Evolutionary conservation across 805 yeast genomes (phyloP), one percentile per base, ranked within the genome.

Genomic region (Metahyphopichia silvanorum): DNA sequence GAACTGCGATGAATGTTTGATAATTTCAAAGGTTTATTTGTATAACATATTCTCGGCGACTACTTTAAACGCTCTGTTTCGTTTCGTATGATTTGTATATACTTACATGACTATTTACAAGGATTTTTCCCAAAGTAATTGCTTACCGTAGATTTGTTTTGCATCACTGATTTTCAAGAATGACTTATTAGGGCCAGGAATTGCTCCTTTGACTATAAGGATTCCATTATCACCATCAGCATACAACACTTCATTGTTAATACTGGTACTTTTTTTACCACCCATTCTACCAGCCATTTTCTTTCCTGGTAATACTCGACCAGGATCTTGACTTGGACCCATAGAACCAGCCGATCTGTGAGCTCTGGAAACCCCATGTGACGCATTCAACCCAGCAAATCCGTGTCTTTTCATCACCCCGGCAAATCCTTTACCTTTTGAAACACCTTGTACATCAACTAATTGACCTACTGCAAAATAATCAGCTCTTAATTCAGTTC

Each of bases 221-320:
- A 86, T 79, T 8, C 95, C 96, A 35, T 80, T 77, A 32, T 75
- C 88, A 28, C 82, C 87, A 55, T 86, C 89, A 8, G 82, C 82
- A 53, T 83, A 84, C 51, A 93, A 66, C 15, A 93, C 81, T 53
- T 80, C 72, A 16, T 79, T 70, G 57, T 87, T 89, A 56, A 79
- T 84, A 16, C 79, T 75, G 3, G 98, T 91, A 40, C 76, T 74
- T 46, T 68, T 70, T 34, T 75, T 71, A 40, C 77, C 81, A 45
- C 98, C 98, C 93, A 89, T 82, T 60, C 86, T 85, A 44, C 98
- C 98, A 22, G 98, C 95, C 98, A 93, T 91, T 64, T 88, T 91
- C 67, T 86, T 89, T 16, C 97, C 98, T 11, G 97, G 98, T 41
- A 88, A 69, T 33, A 88, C 86, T 69, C 98, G 84, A 52, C 96